These are phyloP conservation scores for Triadica sebifera DNA, from an alignment of 345 rosid species.

Conservation along the genomic window DNA sequence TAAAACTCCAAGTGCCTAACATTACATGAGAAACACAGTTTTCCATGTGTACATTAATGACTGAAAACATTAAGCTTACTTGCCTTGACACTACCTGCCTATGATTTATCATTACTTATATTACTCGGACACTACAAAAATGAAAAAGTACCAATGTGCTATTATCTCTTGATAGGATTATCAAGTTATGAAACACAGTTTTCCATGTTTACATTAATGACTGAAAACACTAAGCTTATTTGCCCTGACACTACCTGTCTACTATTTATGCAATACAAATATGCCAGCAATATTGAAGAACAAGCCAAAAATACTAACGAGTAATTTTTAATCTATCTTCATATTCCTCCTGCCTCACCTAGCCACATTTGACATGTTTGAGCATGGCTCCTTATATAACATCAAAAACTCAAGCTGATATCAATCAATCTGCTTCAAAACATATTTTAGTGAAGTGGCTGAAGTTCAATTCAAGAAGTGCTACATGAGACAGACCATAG, in stretches of 20 bases:
- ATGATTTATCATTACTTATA: background rate
- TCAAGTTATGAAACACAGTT: background rate
- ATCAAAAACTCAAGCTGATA: background rate
- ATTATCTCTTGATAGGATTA: no score
- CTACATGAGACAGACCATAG: conserved; percentile 3
- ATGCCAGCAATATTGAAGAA: no score
- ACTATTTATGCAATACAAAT: background rate
- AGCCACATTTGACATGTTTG: background rate
- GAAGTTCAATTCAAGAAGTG: conserved; percentile 9
- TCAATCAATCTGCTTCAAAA: background rate
- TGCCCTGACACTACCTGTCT: background rate
- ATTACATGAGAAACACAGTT: background rate
- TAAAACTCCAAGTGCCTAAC: background rate
- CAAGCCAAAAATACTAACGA: background rate
- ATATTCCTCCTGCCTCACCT: background rate
- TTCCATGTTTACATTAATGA: background rate
- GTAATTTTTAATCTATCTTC: background rate
- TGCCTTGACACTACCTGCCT: background rate
- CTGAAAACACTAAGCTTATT: background rate
- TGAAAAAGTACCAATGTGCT: no score
- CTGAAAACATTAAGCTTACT: background rate
- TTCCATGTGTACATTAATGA: background rate
- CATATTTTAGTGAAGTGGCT: background rate
- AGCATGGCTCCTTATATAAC: background rate
- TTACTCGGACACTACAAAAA: no score